phyloP scores from a whole-genome alignment of 2,329 filamentous ascomycete genomes.

The Aspergillus unguis region DNA sequence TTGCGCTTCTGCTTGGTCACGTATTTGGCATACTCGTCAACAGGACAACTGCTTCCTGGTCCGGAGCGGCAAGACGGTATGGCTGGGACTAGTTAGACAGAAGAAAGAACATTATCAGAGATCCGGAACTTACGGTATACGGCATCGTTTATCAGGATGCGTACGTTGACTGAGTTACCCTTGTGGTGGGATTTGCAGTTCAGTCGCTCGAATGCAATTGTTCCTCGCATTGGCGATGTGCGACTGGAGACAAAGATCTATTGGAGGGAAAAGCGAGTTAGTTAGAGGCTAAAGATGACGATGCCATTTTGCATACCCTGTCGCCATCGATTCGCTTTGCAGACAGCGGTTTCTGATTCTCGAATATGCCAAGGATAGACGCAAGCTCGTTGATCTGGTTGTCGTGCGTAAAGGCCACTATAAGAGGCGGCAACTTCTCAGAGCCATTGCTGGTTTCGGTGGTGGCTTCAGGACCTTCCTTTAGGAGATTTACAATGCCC shows the following conservation, averaged over 20 bases:
- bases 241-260: conserved; percentile 16
- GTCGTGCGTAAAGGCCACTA: conserved; percentile 64
- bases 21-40: conserved; percentile 47
- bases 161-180: conserved; percentile 40
- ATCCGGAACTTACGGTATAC: conserved; percentile 47
- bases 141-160: conserved; percentile 61
- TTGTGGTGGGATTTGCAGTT: conserved; percentile 43
- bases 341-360: conserved; percentile 52
- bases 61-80: conserved; percentile 55
- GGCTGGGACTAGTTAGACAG: conserved; percentile 19
- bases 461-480: conserved; percentile 43
- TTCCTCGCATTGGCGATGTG: conserved; percentile 62
- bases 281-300: conserved; percentile 53
- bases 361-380: conserved; percentile 60
- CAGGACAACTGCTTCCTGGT: conserved; percentile 53
- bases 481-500: conserved; percentile 52
- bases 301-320: conserved; percentile 15
- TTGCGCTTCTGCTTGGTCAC: conserved; percentile 46
- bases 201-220: conserved; percentile 62
- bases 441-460: conserved; percentile 47
- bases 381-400: conserved; percentile 63
- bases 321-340: conserved; percentile 46
- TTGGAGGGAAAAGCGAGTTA: not conserved
- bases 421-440: conserved; percentile 52
- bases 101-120: not conserved